Conservation (phyloP, 345 rosid genomes). For the Litchi chinensis region DNA sequence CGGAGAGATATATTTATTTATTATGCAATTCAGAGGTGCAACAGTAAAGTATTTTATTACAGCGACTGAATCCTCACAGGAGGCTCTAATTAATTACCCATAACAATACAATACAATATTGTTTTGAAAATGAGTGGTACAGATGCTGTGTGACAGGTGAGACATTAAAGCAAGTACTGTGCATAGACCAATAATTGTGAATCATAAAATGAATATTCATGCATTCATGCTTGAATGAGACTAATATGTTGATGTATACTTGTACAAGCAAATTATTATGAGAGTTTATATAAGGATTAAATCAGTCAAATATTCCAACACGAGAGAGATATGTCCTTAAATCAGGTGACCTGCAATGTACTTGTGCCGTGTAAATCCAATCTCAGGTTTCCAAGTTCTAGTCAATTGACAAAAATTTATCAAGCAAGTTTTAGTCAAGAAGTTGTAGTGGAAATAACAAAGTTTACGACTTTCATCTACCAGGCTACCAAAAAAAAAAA, state of each 20-base stretch:
- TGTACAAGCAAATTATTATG: neutral
- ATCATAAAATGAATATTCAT: neutral
- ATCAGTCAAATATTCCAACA: slow-evolving; percentile 8
- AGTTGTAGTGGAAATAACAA: neutral
- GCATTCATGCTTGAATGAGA: neutral
- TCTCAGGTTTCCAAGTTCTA: neutral
- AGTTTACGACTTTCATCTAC: neutral
- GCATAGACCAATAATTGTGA: slow-evolving; percentile 1
- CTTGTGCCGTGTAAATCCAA: neutral
- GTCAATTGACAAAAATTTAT: neutral
- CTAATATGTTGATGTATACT: neutral
- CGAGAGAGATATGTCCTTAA: neutral
- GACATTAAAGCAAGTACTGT: neutral
- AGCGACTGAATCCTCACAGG: neutral
- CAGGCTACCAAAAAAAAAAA: neutral
- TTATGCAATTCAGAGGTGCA: slow-evolving; percentile 9
- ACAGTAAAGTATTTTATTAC: neutral
- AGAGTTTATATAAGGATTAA: neutral
- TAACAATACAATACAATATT: neutral
- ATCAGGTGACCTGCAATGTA: slow-evolving; percentile 8
- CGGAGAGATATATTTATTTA: neutral
- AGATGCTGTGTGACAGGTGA: neutral
- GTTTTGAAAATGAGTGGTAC: neutral
- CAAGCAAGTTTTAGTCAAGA: neutral
- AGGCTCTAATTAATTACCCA: slow-evolving; percentile 12